Percentiles rank a stretch among this genome's conserved stretches.
Conservation (phyloP, 495 filamentous ascomycete genomes). For the Xylona heveae region DNA sequence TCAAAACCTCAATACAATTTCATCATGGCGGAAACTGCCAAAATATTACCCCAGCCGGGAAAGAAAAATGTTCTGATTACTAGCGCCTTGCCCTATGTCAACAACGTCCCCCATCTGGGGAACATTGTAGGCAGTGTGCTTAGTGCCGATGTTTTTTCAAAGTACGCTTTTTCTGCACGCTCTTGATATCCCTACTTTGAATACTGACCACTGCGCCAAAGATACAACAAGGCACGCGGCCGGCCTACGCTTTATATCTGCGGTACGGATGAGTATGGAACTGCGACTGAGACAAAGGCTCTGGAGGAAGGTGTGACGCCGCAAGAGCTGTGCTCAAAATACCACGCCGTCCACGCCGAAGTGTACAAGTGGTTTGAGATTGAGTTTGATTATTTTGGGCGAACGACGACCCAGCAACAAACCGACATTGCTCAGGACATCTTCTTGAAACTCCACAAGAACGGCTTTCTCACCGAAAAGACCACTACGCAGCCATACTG, state of each 20-base stretch:
- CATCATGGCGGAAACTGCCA: conserved; percentile 7
- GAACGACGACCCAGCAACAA: conserved; percentile 14
- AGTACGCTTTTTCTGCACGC: conserved; percentile 19
- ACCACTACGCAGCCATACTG: conserved; percentile 9
- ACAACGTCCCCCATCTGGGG: conserved; percentile 88
- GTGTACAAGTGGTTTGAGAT: conserved; percentile 19
- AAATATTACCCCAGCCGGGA: conserved; percentile 23
- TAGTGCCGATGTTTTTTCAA: conserved; percentile 56
- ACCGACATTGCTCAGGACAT: conserved; percentile 10
- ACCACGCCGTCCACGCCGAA: conserved; percentile 16
- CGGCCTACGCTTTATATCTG: conserved; percentile 28
- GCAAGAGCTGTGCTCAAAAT: conserved; percentile 17
- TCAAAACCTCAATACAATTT: background rate
- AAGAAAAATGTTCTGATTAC: conserved; percentile 30
- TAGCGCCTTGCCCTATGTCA: conserved; percentile 55
- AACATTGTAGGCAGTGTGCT: conserved; percentile 86
- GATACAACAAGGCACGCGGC: conserved; percentile 51
- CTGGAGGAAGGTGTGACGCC: conserved; percentile 16
- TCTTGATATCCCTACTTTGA: background rate
- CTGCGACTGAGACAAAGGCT: conserved; percentile 19
- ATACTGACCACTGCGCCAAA: conserved; percentile 16
- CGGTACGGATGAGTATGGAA: conserved; percentile 20
- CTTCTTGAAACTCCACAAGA: conserved; percentile 8
- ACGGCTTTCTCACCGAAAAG: conserved; percentile 7
- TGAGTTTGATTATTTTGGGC: conserved; percentile 18